Percentiles rank a stretch among this genome's conserved stretches.
Conservation (phyloP, 768 basidiomycete species). For the Hirschioporus abietinus region DNA sequence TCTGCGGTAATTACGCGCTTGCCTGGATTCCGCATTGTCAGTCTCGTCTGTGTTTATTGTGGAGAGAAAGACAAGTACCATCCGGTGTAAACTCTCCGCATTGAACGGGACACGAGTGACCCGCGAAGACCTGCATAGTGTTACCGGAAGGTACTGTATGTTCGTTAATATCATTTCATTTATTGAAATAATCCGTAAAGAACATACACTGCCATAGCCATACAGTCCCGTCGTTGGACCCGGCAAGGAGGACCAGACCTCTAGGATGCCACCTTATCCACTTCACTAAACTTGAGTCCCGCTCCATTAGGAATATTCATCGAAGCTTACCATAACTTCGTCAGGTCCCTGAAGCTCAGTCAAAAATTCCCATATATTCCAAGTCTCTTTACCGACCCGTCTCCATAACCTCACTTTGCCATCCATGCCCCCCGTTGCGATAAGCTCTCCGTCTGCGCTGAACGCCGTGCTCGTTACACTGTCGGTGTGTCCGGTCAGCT, state of each 20-base stretch:
- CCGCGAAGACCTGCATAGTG: slow-evolving; percentile 94
- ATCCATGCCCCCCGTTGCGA: slow-evolving; percentile 98
- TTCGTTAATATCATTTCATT: slow-evolving; percentile 6
- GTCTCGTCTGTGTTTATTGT: background rate
- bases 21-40: slow-evolving; percentile 36
- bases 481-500: slow-evolving; percentile 89
- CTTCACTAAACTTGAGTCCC: slow-evolving; percentile 36
- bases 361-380: slow-evolving; percentile 88
- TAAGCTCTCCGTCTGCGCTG: slow-evolving; percentile 86
- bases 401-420: slow-evolving; percentile 91
- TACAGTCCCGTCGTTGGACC: slow-evolving; percentile 87
- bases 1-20: slow-evolving; percentile 88
- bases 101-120: slow-evolving; percentile 79
- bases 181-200: background rate
- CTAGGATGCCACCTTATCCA: slow-evolving; percentile 97
- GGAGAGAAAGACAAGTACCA: slow-evolving; percentile 37
- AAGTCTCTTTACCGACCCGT: slow-evolving; percentile 69
- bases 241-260: slow-evolving; percentile 81
- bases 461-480: slow-evolving; percentile 78
- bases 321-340: slow-evolving; percentile 78
- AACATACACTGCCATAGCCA: slow-evolving; percentile 95
- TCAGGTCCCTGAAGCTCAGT: slow-evolving; percentile 91
- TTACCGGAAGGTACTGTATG: slow-evolving; percentile 86
- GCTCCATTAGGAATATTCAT: slow-evolving; percentile 1
- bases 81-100: slow-evolving; percentile 91